A percentile compares a stretch with the other conserved stretches of the same genome.
phyloP scores from a whole-genome alignment of 2,329 filamentous ascomycete genomes.

The Fonsecaea multimorphosa region DNA sequence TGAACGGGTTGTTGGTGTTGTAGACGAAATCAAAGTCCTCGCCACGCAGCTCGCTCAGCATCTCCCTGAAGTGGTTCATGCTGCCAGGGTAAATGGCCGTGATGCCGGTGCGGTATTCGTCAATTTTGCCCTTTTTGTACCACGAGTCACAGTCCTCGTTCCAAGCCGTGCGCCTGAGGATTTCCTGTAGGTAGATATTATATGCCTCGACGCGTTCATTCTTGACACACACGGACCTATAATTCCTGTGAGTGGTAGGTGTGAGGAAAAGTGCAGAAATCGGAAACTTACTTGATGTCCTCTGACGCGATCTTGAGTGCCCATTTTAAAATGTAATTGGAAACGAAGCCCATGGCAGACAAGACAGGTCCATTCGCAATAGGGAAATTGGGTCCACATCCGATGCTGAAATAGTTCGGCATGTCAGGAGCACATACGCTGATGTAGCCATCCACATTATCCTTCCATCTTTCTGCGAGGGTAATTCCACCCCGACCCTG shows the following conservation, averaged over 20 bases:
- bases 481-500: not conserved
- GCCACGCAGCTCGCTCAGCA: not conserved
- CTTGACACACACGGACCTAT: not conserved
- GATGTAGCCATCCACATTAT: not conserved
- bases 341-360: not conserved
- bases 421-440: not conserved
- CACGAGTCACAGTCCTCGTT: not conserved
- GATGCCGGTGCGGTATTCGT: conserved; percentile 1
- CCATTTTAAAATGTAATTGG: not conserved
- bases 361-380: not conserved
- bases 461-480: not conserved
- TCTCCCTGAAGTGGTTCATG: conserved; percentile 1
- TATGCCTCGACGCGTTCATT: not conserved
- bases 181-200: not conserved
- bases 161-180: not conserved
- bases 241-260: not conserved
- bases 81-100: not conserved
- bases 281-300: not conserved
- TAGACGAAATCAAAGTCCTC: not conserved
- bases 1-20: not conserved
- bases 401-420: conserved; percentile 2
- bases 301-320: not conserved
- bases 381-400: not conserved
- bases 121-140: not conserved
- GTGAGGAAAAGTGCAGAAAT: not conserved